Evolutionary conservation across 768 basidiomycete genomes (phyloP).

Genomic region (Phanerochaete carnosa): DNA sequence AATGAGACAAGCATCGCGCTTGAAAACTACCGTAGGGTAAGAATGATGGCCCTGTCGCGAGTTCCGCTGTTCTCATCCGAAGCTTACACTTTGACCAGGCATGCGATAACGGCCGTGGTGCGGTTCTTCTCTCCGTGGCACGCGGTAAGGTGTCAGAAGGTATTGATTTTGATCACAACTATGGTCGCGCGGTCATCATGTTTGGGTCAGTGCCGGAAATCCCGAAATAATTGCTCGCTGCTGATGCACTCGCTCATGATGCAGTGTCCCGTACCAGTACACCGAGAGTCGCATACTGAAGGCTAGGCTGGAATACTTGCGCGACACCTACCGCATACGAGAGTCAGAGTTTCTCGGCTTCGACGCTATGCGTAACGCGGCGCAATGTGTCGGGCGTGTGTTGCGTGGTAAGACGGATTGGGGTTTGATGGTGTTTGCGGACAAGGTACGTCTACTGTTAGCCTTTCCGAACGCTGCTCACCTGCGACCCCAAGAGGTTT

Average conservation of each 20-base stretch:
- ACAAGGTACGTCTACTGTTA: constrained; percentile 62
- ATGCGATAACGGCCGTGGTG: constrained; percentile 97
- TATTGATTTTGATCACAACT: constrained; percentile 99
- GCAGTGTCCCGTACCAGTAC: constrained; percentile 93
- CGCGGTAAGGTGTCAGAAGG: constrained; percentile 99
- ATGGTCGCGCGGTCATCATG: constrained; percentile 98
- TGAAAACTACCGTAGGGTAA: constrained; percentile 92
- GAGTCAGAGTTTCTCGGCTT: constrained; percentile 99
- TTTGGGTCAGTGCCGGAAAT: constrained; percentile 69
- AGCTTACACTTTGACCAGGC: constrained; percentile 49
- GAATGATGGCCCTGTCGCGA: constrained; percentile 10
- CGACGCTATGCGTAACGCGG: constrained; percentile 99
- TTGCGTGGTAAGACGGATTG: constrained; percentile 98
- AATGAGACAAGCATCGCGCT: constrained; percentile 98
- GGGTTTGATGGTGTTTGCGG: constrained; percentile 99
- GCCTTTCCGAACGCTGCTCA: neutral
- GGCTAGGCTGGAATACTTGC: constrained; percentile 93
- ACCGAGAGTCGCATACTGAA: constrained; percentile 97
- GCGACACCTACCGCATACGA: constrained; percentile 97
- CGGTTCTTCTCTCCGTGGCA: constrained; percentile 93
- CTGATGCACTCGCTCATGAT: neutral
- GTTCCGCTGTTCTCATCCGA: neutral
- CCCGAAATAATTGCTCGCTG: neutral
- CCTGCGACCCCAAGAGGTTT: constrained; percentile 58
- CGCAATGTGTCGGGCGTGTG: constrained; percentile 97